A percentile compares a stretch with the other conserved stretches of the same genome.
phyloP scores from a whole-genome alignment of 2,329 filamentous ascomycete genomes.

The Mycosphaerelloides madeirae region DNA sequence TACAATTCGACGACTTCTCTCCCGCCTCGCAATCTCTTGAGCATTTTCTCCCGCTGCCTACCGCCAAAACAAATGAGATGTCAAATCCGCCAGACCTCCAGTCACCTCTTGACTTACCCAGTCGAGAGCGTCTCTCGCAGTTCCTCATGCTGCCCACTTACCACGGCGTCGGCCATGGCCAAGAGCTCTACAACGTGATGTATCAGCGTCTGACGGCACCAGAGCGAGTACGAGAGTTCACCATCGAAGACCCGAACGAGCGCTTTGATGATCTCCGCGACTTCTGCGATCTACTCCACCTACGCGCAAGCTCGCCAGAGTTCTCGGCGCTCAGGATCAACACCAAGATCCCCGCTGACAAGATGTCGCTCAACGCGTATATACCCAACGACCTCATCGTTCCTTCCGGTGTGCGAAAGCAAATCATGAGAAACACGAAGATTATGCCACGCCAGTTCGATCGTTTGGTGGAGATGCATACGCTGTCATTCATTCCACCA shows the following conservation, averaged over 20 bases:
- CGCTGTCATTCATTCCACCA: constrained; percentile 53
- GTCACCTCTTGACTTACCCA: constrained; percentile 59
- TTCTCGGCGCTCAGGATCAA: constrained; percentile 45
- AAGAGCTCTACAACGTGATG: constrained; percentile 74
- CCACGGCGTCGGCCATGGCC: constrained; percentile 74
- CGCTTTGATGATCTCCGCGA: constrained; percentile 77
- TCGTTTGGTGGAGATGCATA: constrained; percentile 70
- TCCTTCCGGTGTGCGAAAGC: constrained; percentile 48
- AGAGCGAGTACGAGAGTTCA: constrained; percentile 69
- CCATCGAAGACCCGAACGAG: constrained; percentile 90
- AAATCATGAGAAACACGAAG: constrained; percentile 60
- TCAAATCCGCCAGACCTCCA: constrained; percentile 27
- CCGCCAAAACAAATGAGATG: constrained; percentile 14
- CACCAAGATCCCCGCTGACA: constrained; percentile 44
- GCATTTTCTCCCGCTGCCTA: constrained; percentile 27
- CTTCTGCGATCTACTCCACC: constrained; percentile 63
- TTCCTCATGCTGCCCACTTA: constrained; percentile 88
- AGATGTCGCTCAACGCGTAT: constrained; percentile 47
- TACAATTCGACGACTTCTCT: constrained; percentile 20
- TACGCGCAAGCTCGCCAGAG: constrained; percentile 46
- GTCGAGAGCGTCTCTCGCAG: constrained; percentile 82
- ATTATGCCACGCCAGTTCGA: constrained; percentile 73
- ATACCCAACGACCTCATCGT: constrained; percentile 57
- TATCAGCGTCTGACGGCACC: constrained; percentile 64
- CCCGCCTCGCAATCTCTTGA: constrained; percentile 20